These are phyloP conservation scores for Schizochytrium sp. DNA, from an alignment of 108 stramenopile genomes.

Conservation along the genomic window DNA sequence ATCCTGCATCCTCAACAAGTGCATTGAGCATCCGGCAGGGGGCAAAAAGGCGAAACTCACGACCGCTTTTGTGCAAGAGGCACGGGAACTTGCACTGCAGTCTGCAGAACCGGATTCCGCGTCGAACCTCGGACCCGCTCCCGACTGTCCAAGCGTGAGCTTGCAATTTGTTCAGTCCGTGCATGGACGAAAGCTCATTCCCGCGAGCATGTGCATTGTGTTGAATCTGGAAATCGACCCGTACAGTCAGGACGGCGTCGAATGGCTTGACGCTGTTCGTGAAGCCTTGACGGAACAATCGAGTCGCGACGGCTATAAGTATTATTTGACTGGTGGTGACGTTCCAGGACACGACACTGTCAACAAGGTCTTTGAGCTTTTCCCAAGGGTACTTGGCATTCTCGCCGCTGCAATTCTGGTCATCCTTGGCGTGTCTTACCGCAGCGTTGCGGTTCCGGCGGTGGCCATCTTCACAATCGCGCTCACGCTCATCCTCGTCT, in stretches of 20 bases:
- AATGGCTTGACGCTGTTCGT: not conserved
- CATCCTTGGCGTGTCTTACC: not conserved
- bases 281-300: not conserved
- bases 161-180: not conserved
- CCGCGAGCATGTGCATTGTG: not conserved
- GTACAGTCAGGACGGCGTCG: not conserved
- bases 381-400: not conserved
- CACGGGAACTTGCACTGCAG: too few species aligned
- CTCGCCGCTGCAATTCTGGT: not conserved
- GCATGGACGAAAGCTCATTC: not conserved
- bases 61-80: not conserved
- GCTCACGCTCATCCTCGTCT: not conserved
- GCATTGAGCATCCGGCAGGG: not conserved
- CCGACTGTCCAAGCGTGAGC: not conserved
- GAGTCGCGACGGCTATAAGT: not conserved
- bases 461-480: not conserved
- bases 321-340: not conserved
- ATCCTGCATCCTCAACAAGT: not conserved
- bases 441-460: not conserved
- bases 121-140: not conserved
- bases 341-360: not conserved
- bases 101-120: too few species aligned
- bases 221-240: not conserved
- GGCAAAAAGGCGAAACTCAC: not conserved
- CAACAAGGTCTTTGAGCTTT: slow-evolving; percentile 12